Percentiles rank a stretch among this genome's conserved stretches.
Conservation (phyloP, 2,329 filamentous ascomycete species). For the Atkinsonella texensis region DNA sequence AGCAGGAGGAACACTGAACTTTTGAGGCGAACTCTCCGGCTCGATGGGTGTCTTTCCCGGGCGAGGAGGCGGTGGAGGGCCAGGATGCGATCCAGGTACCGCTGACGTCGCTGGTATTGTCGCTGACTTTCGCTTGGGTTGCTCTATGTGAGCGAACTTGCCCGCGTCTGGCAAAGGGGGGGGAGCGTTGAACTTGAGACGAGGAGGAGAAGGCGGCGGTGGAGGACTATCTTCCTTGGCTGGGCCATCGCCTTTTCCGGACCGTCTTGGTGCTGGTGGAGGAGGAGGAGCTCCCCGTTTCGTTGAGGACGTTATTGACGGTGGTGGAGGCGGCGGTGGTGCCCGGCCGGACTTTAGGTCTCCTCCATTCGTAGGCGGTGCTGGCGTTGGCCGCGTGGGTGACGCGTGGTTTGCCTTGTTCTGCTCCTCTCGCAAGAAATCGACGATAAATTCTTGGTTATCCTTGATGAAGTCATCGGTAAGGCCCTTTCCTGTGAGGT, state of each 20-base stretch:
- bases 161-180: conserved; percentile 85
- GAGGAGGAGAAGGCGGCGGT: conserved; percentile 43
- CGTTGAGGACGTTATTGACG: conserved; percentile 6
- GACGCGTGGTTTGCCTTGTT: conserved; percentile 20
- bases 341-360: conserved; percentile 20
- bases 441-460: conserved; percentile 57
- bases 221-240: conserved; percentile 59
- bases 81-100: conserved; percentile 9
- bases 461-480: conserved; percentile 56
- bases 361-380: conserved; percentile 20
- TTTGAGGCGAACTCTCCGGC: conserved; percentile 39
- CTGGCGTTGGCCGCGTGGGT: conserved; percentile 14
- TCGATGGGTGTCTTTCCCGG: conserved; percentile 63
- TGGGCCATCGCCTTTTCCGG: conserved; percentile 45
- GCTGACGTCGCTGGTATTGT: conserved; percentile 6
- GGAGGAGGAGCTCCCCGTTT: conserved; percentile 19
- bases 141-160: conserved; percentile 56
- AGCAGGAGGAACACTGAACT: conserved; percentile 68
- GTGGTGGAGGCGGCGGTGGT: conserved; percentile 20
- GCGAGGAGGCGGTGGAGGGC: conserved; percentile 24
- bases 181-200: conserved; percentile 68
- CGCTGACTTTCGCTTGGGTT: conserved; percentile 15
- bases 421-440: conserved; percentile 49
- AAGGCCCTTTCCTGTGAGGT: conserved; percentile 48
- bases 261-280: conserved; percentile 42